A percentile compares a stretch with the other conserved stretches of the same genome.
phyloP scores from a whole-genome alignment of 768 basidiomycete genomes.

The Boletus reticuloceps region DNA sequence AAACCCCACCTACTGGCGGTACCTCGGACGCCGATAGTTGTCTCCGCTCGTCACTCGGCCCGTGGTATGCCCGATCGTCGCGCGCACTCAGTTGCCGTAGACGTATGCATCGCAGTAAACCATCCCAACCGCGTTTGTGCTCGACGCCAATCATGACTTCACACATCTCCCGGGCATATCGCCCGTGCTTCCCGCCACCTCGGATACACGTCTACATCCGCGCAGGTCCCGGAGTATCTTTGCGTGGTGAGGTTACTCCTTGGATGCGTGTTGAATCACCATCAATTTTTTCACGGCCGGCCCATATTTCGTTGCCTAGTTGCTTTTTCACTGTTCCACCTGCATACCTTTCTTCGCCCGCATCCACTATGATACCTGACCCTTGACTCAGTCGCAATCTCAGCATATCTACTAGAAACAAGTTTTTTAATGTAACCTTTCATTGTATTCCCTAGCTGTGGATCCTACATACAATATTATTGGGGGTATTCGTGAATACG shows the following conservation, averaged over 20 bases:
- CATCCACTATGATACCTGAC: constrained; percentile 26
- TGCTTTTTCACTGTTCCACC: not conserved
- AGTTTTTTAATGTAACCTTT: constrained; percentile 21
- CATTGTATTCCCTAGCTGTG: constrained; percentile 24
- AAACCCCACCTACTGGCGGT: constrained; percentile 44
- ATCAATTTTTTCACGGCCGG: constrained; percentile 17
- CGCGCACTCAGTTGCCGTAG: not conserved
- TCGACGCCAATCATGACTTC: constrained; percentile 4
- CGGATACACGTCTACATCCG: constrained; percentile 4
- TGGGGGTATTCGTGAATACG: constrained; percentile 14
- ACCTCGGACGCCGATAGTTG: constrained; percentile 42
- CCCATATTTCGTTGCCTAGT: constrained; percentile 7
- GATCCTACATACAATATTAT: constrained; percentile 21
- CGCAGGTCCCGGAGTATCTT: constrained; percentile 1
- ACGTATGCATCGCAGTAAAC: not conserved
- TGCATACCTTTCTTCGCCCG: constrained; percentile 8
- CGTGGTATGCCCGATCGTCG: constrained; percentile 6
- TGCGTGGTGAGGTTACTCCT: constrained; percentile 3
- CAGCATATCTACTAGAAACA: constrained; percentile 28
- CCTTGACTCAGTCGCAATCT: constrained; percentile 15
- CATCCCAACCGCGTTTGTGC: constrained; percentile 1
- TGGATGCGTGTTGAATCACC: constrained; percentile 9
- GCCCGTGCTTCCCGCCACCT: not conserved
- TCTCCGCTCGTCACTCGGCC: not conserved
- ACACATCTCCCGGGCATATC: constrained; percentile 3